A percentile compares a stretch with the other conserved stretches of the same genome.
Conservation (phyloP, 2,329 filamentous ascomycete genomes). For the Trichoderma guizhouense region DNA sequence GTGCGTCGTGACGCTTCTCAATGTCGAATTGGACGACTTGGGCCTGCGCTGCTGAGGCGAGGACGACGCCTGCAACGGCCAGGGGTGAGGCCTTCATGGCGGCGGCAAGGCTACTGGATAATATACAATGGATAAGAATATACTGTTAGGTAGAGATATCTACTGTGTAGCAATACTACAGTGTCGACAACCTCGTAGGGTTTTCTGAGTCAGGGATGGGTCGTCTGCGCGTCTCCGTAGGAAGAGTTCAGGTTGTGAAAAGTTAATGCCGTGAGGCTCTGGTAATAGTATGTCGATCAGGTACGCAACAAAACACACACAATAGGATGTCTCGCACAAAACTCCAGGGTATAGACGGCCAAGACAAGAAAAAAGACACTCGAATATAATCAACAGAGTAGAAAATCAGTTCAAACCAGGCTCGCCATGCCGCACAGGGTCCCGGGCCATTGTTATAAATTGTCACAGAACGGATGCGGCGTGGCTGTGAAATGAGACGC, state of each 20-base stretch:
- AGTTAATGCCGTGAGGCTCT: neutral
- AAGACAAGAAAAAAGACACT: neutral
- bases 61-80: conserved; percentile 12
- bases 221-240: neutral
- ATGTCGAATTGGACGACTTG: conserved; percentile 49
- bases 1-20: conserved; percentile 33
- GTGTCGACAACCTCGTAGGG: neutral
- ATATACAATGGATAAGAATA: neutral
- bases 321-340: neutral
- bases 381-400: neutral
- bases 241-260: neutral
- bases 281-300: neutral
- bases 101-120: neutral
- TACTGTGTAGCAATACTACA: neutral
- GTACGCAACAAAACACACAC: neutral
- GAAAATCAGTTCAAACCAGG: neutral
- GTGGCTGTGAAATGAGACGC: conserved; percentile 13
- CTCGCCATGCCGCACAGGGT: neutral
- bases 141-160: neutral
- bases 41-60: conserved; percentile 22
- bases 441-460: neutral
- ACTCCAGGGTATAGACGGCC: neutral
- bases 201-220: neutral
- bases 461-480: neutral
- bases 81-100: conserved; percentile 16